These are phyloP conservation scores for Coccomyxa sp. DNA, from an alignment of 139 green algal genomes.

Conservation along the genomic window DNA sequence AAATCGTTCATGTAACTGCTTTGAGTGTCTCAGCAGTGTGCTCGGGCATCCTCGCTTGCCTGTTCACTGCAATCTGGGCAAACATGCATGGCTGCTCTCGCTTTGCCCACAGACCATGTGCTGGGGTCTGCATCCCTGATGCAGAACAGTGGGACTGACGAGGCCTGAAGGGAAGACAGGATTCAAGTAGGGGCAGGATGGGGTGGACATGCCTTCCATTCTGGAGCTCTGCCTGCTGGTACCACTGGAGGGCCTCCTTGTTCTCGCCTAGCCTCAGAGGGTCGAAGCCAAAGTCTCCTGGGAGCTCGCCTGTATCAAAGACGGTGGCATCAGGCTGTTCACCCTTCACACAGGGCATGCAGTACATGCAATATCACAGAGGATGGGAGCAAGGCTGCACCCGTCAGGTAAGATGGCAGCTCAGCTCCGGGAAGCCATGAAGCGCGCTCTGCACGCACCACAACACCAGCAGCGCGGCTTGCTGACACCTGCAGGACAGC, in stretches of 20 bases:
- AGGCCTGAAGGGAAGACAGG: not conserved
- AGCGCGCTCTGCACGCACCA: conserved; percentile 12
- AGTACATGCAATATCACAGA: not conserved
- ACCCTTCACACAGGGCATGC: not conserved
- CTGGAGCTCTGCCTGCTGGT: conserved; percentile 46
- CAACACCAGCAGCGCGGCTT: conserved; percentile 2
- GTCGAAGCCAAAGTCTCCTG: conserved; percentile 53
- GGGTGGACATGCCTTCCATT: conserved; percentile 43
- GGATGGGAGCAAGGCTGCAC: not conserved
- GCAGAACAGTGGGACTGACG: not conserved
- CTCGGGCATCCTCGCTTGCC: conserved; percentile 14
- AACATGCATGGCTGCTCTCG: not conserved
- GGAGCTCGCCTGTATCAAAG: conserved; percentile 7
- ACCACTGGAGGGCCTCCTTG: conserved; percentile 34
- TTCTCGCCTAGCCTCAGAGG: conserved; percentile 35
- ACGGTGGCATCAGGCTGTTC: no score
- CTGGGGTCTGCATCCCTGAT: not conserved
- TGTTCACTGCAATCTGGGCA: not conserved
- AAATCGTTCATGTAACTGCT: no score
- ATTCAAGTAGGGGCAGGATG: not conserved
- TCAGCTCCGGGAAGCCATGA: conserved; percentile 11
- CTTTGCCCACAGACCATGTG: not conserved
- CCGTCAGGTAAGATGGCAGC: conserved; percentile 18
- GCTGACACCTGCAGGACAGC: not conserved
- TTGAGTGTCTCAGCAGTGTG: no score